Evolutionary conservation across 768 basidiomycete species (phyloP).

Genomic region (Termitomyces sp.): DNA sequence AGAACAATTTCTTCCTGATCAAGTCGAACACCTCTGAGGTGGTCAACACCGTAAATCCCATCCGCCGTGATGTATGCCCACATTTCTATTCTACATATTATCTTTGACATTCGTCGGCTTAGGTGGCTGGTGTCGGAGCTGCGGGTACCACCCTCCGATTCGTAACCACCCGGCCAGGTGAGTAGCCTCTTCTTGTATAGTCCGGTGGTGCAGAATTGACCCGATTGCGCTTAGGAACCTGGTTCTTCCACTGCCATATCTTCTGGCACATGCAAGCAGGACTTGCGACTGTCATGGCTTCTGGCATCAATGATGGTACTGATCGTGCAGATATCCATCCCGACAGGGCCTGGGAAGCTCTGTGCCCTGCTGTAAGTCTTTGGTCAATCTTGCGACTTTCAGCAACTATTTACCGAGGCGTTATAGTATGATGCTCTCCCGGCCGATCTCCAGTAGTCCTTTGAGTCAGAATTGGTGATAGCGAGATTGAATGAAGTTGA

Average conservation of each 20-base stretch:
- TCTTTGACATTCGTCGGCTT: background rate
- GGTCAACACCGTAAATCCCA: constrained; percentile 45
- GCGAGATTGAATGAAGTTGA: no score
- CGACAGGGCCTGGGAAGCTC: constrained; percentile 11
- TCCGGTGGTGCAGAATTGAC: background rate
- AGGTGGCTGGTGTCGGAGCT: constrained; percentile 16
- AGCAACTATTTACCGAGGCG: no score
- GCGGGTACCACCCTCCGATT: constrained; percentile 40
- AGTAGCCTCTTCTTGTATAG: background rate
- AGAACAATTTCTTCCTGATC: constrained; percentile 37
- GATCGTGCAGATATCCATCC: constrained; percentile 11
- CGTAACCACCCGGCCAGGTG: constrained; percentile 51
- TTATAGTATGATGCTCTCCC: constrained; percentile 1
- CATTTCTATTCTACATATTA: background rate
- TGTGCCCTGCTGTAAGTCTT: constrained; percentile 12
- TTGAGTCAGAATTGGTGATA: background rate
- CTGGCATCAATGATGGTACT: constrained; percentile 2
- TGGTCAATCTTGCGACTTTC: background rate
- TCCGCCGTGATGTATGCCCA: constrained; percentile 23
- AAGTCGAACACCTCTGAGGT: constrained; percentile 28
- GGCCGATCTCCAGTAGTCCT: constrained; percentile 2
- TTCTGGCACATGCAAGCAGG: constrained; percentile 21
- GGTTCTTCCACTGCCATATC: constrained; percentile 27
- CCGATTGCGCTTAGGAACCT: constrained; percentile 13
- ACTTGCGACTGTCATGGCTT: constrained; percentile 17